Evolutionary conservation across 2,329 filamentous ascomycete genomes (phyloP).

Genomic region (Ilyonectria destructans): DNA sequence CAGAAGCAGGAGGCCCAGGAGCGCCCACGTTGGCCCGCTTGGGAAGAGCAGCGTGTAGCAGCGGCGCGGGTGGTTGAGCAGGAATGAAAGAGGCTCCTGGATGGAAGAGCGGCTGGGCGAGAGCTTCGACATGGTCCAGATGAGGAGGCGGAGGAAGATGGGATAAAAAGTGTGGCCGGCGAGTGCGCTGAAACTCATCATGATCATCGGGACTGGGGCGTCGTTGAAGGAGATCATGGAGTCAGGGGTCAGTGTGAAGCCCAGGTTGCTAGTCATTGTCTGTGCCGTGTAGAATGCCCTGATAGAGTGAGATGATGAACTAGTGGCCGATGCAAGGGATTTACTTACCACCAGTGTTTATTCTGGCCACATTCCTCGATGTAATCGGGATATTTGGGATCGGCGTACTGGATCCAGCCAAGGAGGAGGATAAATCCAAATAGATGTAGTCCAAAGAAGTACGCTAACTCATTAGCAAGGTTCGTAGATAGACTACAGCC

Average conservation of each 20-base stretch:
- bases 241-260: slow-evolving; percentile 69
- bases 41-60: slow-evolving; percentile 77
- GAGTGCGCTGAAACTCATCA: slow-evolving; percentile 66
- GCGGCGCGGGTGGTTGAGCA: slow-evolving; percentile 75
- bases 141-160: slow-evolving; percentile 69
- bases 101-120: slow-evolving; percentile 57
- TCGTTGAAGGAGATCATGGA: slow-evolving; percentile 67
- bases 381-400: slow-evolving; percentile 59
- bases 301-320: slow-evolving; percentile 17
- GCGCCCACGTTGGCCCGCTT: slow-evolving; percentile 71
- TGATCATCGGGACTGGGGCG: slow-evolving; percentile 60
- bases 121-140: slow-evolving; percentile 70
- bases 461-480: slow-evolving; percentile 51
- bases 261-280: slow-evolving; percentile 69
- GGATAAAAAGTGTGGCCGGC: slow-evolving; percentile 73
- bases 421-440: slow-evolving; percentile 65
- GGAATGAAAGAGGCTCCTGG: slow-evolving; percentile 66
- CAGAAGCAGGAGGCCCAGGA: slow-evolving; percentile 65
- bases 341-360: slow-evolving; percentile 66
- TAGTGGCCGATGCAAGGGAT: too few species aligned
- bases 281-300: slow-evolving; percentile 67
- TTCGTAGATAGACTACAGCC: accelerated
- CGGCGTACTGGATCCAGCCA: slow-evolving; percentile 62
- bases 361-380: slow-evolving; percentile 58
- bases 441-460: slow-evolving; percentile 63